Conservation (phyloP, 2,329 filamentous ascomycete genomes). For the Plectosphaerella sp. region DNA sequence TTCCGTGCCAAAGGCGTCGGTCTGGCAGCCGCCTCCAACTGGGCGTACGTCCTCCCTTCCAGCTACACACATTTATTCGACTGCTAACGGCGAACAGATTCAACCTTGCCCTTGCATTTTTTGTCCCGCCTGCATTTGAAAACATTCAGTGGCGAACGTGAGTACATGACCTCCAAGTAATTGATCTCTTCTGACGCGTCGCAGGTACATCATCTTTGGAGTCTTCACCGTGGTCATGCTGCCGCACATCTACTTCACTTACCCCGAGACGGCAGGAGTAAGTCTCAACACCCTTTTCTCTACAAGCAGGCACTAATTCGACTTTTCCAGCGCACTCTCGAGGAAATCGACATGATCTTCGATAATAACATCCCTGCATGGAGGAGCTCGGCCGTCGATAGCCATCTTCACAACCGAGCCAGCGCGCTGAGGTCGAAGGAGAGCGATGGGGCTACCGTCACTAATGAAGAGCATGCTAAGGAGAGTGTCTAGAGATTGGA, state of each 20-base stretch:
- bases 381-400: neutral
- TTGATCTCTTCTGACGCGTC: neutral
- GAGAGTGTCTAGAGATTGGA: no score
- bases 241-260: neutral
- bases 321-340: neutral
- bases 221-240: neutral
- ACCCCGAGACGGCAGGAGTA: neutral
- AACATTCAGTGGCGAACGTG: neutral
- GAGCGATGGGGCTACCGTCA: neutral
- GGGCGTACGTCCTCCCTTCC: slow-evolving; percentile 20
- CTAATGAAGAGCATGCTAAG: neutral
- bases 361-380: slow-evolving; percentile 1
- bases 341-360: slow-evolving; percentile 2
- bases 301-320: neutral
- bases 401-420: neutral
- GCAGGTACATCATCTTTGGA: neutral
- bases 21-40: slow-evolving; percentile 45
- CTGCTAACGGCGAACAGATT: slow-evolving; percentile 17
- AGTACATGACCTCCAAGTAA: neutral
- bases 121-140: slow-evolving; percentile 31
- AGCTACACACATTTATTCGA: neutral
- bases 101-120: slow-evolving; percentile 45
- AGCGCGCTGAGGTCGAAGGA: neutral
- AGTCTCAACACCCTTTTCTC: neutral
- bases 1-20: slow-evolving; percentile 50